Evolutionary conservation across 331 rosid species (phyloP).

Genomic region (Pyracantha coccinea): DNA sequence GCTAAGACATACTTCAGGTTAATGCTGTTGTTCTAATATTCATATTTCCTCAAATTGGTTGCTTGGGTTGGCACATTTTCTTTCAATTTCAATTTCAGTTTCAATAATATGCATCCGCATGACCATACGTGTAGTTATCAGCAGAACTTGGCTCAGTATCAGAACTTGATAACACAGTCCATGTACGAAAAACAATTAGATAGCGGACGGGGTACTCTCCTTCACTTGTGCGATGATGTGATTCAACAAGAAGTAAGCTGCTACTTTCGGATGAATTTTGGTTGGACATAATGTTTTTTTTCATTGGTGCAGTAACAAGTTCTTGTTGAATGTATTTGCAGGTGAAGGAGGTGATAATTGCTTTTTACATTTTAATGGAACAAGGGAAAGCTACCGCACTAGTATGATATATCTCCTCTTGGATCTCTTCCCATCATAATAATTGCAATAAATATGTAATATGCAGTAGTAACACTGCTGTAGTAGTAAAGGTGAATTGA

Average conservation of each 20-base stretch:
- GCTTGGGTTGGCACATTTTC: not conserved
- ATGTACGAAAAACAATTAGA: conserved; percentile 96
- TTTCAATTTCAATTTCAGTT: no score
- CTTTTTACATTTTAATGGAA: conserved; percentile 87
- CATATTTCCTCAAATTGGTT: not conserved
- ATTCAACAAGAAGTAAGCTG: conserved; percentile 89
- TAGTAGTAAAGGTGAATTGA: not conserved
- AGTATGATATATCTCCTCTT: conserved; percentile 18
- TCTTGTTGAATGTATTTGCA: conserved; percentile 14
- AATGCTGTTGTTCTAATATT: conserved; percentile 11
- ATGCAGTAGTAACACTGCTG: no score
- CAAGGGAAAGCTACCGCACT: conserved; percentile 78
- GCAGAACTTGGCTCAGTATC: conserved; percentile 74
- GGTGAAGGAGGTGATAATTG: conserved; percentile 90
- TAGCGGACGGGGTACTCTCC: conserved; percentile 96
- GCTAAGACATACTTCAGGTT: conserved; percentile 95
- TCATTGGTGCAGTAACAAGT: not conserved
- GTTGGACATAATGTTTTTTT: not conserved
- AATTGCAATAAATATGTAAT: no score
- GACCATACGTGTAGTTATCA: conserved; percentile 45
- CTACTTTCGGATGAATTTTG: not conserved
- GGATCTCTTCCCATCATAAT: no score
- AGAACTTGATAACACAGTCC: conserved; percentile 89
- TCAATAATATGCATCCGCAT: no score
- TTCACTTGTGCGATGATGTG: conserved; percentile 96